Conservation (phyloP, 805 yeast genomes). For the Ogataea zsoltii region DNA sequence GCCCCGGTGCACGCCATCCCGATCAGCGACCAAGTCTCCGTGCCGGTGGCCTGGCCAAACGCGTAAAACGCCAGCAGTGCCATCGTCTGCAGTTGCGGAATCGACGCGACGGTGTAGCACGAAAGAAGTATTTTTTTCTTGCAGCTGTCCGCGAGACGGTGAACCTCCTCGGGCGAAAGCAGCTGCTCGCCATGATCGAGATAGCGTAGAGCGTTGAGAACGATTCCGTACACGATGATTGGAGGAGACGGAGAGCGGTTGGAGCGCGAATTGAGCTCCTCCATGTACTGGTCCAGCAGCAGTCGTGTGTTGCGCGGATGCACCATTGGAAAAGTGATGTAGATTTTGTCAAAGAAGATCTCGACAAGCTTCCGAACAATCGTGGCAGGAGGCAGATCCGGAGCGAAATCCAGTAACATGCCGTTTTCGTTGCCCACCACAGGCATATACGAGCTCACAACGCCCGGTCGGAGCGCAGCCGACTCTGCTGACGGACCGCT, state of each 20-base stretch:
- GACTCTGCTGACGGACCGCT: background rate
- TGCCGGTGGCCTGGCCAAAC: conserved; percentile 25
- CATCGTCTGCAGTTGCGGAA: conserved; percentile 27
- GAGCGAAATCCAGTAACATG: background rate
- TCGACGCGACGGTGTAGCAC: conserved; percentile 24
- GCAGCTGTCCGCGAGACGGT: conserved; percentile 12
- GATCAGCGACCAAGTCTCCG: conserved; percentile 30
- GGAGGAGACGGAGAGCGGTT: conserved; percentile 10
- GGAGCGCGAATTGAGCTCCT: conserved; percentile 1
- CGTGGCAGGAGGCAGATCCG: conserved; percentile 3
- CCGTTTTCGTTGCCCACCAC: background rate
- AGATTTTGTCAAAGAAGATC: conserved; percentile 8
- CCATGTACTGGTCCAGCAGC: conserved; percentile 2
- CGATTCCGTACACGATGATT: conserved; percentile 18
- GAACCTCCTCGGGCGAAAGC: conserved; percentile 2
- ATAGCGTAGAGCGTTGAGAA: conserved; percentile 21
- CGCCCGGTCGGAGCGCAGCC: background rate
- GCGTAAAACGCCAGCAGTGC: conserved; percentile 26
- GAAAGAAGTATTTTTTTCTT: conserved; percentile 22
- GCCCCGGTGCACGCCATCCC: conserved; percentile 27
- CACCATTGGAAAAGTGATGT: conserved; percentile 19
- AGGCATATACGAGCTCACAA: background rate
- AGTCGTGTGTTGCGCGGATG: conserved; percentile 13
- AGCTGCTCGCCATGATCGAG: background rate
- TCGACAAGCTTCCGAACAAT: conserved; percentile 6